Base-by-base conservation (phyloP, 176 grass and related monocot genomes). In the Oropetium thomaeum region DNA sequence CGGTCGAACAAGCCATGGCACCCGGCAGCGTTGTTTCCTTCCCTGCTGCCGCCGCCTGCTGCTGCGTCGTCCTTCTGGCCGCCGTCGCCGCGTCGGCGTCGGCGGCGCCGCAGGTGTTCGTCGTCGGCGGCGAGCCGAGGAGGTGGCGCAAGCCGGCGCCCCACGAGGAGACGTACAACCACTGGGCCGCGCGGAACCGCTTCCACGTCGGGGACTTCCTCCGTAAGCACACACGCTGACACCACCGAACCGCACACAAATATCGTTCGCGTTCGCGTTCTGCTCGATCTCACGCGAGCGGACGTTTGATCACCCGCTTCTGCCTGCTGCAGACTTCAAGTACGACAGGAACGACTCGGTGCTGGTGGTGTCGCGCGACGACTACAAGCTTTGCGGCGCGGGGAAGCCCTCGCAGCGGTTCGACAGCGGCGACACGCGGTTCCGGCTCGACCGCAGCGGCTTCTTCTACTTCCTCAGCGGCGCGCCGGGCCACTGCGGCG, bases 261-360 rank as follows among this genome's bases (percentile, higher is more conserved):
- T n/a, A n/a, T n/a, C n/a, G n/a, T n/a, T n/a, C n/a, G n/a, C 15
- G 47, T 7, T n/a, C 17, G 7, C 47, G 5, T 52, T 52, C 5
- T n/a, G 19, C 5, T 35, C 4, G 3, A 9, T 25, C 25, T 29
- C 33, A 30, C 28, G 4, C 47, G 47, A n/a, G n/a, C n/a, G n/a
- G n/a, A n/a, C n/a, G n/a, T n/a, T 1, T 10, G 20, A 17, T 25
- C 3, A 19, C 19, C 44, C 2, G 51, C 3, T 0, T 4, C 16
- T 12, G 3, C 5, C 0, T 31, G 69, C 69, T n/a, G 48, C 19
- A 51, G 90, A 84, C 41, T 93, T 93, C 83, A 89, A 79, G 72
- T 96, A 92, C 29, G 77, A 58, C 1, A 76, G 4, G 78, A 96
- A 92, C 55, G 93, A 96, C 87, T 96, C 93, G 26, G 81, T 96